Evolutionary conservation across 495 filamentous ascomycete species (phyloP).

Genomic region (Podospora conica): DNA sequence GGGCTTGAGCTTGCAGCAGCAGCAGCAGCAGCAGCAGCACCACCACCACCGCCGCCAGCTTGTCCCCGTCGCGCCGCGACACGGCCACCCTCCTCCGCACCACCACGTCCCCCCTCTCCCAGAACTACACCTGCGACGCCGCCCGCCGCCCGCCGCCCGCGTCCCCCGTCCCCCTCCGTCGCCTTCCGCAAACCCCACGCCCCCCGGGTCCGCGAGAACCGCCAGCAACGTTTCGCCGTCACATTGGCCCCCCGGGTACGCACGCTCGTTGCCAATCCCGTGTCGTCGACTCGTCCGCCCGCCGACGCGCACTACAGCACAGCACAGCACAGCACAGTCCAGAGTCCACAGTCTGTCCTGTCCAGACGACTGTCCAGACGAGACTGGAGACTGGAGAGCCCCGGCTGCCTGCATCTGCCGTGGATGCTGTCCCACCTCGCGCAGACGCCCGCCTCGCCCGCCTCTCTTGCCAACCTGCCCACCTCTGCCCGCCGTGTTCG

Average conservation of each 20-base stretch:
- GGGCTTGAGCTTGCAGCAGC: not conserved
- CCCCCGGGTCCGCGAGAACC: conserved; percentile 5
- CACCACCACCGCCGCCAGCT: too few relatives aligned
- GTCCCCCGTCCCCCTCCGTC: too few relatives aligned
- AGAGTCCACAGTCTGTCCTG: too few relatives aligned
- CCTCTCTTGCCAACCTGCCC: conserved; percentile 4
- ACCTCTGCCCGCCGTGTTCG: conserved; percentile 4
- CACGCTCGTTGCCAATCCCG: conserved; percentile 10
- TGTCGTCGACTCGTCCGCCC: conserved; percentile 13
- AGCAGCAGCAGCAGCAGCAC: not conserved
- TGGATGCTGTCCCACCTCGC: conserved; percentile 26
- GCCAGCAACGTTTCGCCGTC: conserved; percentile 19
- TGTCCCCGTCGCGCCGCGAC: not conserved
- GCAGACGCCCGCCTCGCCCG: conserved; percentile 20
- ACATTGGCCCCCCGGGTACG: conserved; percentile 17
- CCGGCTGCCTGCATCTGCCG: conserved; percentile 26
- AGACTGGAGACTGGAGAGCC: conserved; percentile 3
- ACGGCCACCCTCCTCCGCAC: conserved; percentile 3
- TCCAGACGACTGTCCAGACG: not conserved
- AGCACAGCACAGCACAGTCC: not conserved
- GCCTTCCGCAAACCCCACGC: conserved; percentile 6
- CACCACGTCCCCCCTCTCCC: not conserved
- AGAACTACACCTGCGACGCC: not conserved
- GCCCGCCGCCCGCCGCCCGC: not conserved
- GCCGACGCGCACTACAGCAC: not conserved